Base-by-base conservation (phyloP, 352 stramenopile species). In the Pythium periplocum region DNA sequence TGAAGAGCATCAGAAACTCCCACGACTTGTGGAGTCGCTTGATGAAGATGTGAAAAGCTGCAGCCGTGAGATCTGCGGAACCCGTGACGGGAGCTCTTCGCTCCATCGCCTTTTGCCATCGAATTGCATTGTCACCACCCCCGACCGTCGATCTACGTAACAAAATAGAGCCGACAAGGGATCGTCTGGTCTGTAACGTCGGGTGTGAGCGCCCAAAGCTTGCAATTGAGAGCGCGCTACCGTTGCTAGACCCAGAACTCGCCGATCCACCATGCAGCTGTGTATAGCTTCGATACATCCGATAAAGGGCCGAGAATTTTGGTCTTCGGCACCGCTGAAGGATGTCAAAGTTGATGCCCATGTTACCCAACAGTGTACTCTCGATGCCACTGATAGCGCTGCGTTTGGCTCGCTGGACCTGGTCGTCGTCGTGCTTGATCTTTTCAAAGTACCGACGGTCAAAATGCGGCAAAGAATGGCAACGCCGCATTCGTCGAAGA, bases 311-410 rank as follows among this genome's bases (percentile, higher is more conserved):
- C 0, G 70, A 73, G 33, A 82, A 75, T 17, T 86, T 68, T 0
- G 72, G 74, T 0, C 69, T 68, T 34, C 82, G 68, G 26, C 60
- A 83, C 0, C 66, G 62, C 44, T 87, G 73, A 3, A 89, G 55
- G 2, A 82, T 69, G 41, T 89, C 74, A 42, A 85, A 89, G 36
- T 82, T 69, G 26, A 89, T 73, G 3, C 64, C 69, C 4, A 48
- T 37, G 3, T 53, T 40, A 0, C 57, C 52, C 0, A 65, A 57
- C n/a, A 71, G 45, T 2, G 57, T 58, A n/a, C 56, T 64, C 48
- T 73, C 62, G 11, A 75, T 70, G 1, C 59, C 63, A 2, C 39
- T 55, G 5, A 56, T 36, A 2, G 48, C 48, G 12, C 55, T 54
- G 9, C 51, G 53, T 2, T 26, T 42, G 4, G 17, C 39, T 8